Evolutionary conservation across 768 basidiomycete genomes (phyloP), one percentile per base, ranked within the genome.

Genomic region (Floccularia luteovirens): DNA sequence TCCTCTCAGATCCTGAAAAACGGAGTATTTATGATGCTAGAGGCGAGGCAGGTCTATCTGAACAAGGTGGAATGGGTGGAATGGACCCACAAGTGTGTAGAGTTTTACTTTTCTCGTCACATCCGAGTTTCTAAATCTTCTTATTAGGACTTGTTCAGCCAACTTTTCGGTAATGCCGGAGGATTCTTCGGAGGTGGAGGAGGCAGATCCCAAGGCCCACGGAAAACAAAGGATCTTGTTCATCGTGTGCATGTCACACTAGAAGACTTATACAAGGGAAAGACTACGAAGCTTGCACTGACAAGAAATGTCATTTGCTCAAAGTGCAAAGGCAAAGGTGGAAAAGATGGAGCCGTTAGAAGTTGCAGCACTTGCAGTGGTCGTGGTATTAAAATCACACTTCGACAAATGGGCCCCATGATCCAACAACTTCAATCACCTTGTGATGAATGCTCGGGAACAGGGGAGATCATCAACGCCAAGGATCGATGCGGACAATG

Each of bases 321-420:
- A 41, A 90, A 91, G 56, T 99, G 96, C 67, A 84, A 84, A 51
- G 96, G 96, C 53, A 91, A 87, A 59, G 96, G 96, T 35, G 96
- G 96, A 41, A 98, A 98, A 64, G 93, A 96, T 13, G 96, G 94
- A 41, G 88, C 96, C 38, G 90, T 96, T 47, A 77, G 81, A 57
- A 54, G 71, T 20, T 99, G 96, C 64, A 47, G 59, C 31, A 54
- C 67, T 11, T 99, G 96, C 67, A 74, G 67, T 53, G 96, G 96
- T 42, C 89, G 90, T 48, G 96, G 96, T 53, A 66, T 93, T 69
- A 88, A 82, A 59, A 63, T 97, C 55, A 90, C 85, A 38, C 67
- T 98, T 45, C 87, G 96, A 45, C 96, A 98, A 61, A 88, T 99
- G 79, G 96, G 96, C 20, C 96, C 96, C 3, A 99, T 99, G 96